Conservation (phyloP, 306 rosid genomes). For the Acmispon strigosus region DNA sequence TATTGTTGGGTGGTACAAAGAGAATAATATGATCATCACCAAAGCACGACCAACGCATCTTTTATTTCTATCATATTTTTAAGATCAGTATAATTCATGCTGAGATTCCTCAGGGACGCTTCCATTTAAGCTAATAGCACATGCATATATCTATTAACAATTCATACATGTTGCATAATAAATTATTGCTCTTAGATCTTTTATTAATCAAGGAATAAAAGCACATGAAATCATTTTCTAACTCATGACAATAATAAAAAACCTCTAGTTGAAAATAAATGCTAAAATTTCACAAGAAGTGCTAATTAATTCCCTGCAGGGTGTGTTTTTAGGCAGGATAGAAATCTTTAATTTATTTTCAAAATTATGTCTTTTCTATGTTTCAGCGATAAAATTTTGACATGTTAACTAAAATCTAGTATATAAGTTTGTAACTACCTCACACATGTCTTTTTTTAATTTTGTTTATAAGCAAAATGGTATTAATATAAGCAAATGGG, state of each 20-base stretch:
- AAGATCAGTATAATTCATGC: not conserved
- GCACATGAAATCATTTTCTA: slow-evolving; percentile 22
- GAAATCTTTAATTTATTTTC: too few relatives aligned
- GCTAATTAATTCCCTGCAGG: not conserved
- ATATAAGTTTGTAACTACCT: too few relatives aligned
- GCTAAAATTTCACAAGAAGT: not conserved
- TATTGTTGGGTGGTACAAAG: slow-evolving; percentile 29
- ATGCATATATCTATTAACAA: slow-evolving; percentile 33
- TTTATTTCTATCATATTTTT: not conserved
- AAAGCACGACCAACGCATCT: slow-evolving; percentile 31
- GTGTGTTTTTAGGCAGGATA: too few relatives aligned
- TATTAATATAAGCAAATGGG: too few relatives aligned
- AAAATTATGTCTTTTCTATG: too few relatives aligned
- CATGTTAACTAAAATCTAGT: too few relatives aligned
- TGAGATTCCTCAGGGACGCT: slow-evolving; percentile 25
- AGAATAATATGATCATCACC: slow-evolving; percentile 23
- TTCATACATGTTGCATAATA: not conserved
- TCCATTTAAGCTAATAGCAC: slow-evolving; percentile 39
- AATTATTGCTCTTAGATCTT: slow-evolving; percentile 10
- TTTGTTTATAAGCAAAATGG: too few relatives aligned
- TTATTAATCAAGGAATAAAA: slow-evolving; percentile 29
- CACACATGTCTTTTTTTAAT: too few relatives aligned
- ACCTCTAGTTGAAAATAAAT: slow-evolving; percentile 2
- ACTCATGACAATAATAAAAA: not conserved
- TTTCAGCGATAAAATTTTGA: too few relatives aligned